Evolutionary conservation across 306 rosid genomes (phyloP).

Genomic region (Leucaena leucocephala): DNA sequence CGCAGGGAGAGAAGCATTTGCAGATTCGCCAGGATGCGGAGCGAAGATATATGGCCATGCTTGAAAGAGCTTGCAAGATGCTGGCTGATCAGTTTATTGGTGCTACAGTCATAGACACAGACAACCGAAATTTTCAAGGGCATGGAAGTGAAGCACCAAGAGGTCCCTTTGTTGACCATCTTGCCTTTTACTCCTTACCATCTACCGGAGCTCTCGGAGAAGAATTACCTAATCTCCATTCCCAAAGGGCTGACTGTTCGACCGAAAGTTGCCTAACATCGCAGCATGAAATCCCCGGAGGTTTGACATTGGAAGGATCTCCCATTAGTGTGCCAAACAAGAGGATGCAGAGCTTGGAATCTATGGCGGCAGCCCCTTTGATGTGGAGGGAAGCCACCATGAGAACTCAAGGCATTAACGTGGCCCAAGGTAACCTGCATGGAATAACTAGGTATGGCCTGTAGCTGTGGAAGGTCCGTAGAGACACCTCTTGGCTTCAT

Average conservation of each 20-base stretch:
- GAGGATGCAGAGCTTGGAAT: constrained; percentile 62
- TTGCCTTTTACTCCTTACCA: constrained; percentile 70
- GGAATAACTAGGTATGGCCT: constrained; percentile 70
- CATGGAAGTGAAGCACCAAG: constrained; percentile 58
- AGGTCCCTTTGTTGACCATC: constrained; percentile 63
- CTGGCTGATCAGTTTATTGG: constrained; percentile 90
- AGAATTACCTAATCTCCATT: constrained; percentile 55
- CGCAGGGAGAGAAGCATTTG: constrained; percentile 96
- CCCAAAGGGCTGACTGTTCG: constrained; percentile 85
- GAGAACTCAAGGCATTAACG: constrained; percentile 68
- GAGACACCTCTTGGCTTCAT: not conserved
- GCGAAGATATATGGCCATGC: constrained; percentile 87
- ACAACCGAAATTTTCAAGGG: constrained; percentile 66
- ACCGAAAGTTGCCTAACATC: constrained; percentile 90
- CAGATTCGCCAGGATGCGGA: constrained; percentile 96
- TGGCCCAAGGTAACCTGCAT: constrained; percentile 60
- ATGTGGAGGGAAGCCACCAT: constrained; percentile 78
- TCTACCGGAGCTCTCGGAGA: constrained; percentile 62
- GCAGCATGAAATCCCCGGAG: constrained; percentile 72
- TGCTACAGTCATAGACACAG: constrained; percentile 66
- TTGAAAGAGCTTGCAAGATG: constrained; percentile 98
- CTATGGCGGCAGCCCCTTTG: constrained; percentile 58
- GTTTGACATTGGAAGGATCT: constrained; percentile 75
- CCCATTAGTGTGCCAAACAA: constrained; percentile 54
- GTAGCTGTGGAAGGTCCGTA: constrained; percentile 43